Percentiles rank a stretch among this genome's conserved stretches.
Evolutionary conservation across 2,329 filamentous ascomycete genomes (phyloP).

Genomic region (Aureobasidium sp.): DNA sequence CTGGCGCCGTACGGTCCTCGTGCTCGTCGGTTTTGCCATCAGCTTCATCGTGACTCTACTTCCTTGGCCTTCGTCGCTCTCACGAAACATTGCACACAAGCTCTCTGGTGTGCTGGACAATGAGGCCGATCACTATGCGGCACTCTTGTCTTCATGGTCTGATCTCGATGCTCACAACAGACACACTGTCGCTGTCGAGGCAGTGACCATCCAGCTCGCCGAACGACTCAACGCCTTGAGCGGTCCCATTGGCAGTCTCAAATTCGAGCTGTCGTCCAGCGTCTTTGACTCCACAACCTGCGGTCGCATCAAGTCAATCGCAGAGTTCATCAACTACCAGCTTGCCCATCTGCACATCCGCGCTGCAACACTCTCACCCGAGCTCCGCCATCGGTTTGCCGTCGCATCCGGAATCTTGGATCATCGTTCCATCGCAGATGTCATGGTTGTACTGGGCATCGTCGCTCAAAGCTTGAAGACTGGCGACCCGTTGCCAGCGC

Average conservation of each 20-base stretch:
- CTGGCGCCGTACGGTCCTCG: constrained; percentile 11
- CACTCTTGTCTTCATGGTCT: constrained; percentile 39
- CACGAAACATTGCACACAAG: constrained; percentile 31
- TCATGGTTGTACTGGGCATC: constrained; percentile 43
- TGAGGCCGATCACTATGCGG: constrained; percentile 42
- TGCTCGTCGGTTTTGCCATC: constrained; percentile 4
- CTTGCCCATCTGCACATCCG: constrained; percentile 30
- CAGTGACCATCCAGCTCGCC: constrained; percentile 24
- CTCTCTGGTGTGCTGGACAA: constrained; percentile 37
- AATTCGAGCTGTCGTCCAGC: constrained; percentile 30
- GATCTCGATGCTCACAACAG: constrained; percentile 14
- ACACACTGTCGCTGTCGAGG: constrained; percentile 22
- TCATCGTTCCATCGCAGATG: constrained; percentile 38
- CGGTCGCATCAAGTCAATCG: constrained; percentile 25
- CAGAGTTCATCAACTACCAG: constrained; percentile 26
- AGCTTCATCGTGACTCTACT: constrained; percentile 8
- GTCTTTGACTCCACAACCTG: constrained; percentile 30
- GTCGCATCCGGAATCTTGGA: constrained; percentile 33
- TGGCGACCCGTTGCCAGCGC: constrained; percentile 39
- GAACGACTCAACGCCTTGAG: constrained; percentile 27
- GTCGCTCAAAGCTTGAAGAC: constrained; percentile 41
- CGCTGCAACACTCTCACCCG: constrained; percentile 27
- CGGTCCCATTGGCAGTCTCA: constrained; percentile 26
- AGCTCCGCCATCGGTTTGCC: constrained; percentile 34
- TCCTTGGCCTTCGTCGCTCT: constrained; percentile 10